Base-by-base conservation (phyloP, 2,329 filamentous ascomycete genomes). In the Aspergillus transmontanensis region DNA sequence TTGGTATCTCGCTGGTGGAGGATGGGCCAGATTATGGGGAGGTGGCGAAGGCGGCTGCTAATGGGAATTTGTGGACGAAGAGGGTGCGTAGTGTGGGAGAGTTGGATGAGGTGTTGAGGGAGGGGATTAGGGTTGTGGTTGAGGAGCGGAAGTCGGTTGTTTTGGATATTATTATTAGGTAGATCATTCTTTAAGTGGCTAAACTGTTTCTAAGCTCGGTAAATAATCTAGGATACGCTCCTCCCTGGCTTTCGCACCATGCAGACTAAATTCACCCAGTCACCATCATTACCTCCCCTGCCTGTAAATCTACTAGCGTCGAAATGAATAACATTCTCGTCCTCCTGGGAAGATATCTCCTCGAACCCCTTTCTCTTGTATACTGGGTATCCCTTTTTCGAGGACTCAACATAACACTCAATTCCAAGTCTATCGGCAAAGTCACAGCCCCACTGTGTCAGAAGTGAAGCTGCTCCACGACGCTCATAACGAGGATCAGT, bases 21-120 rank as follows among this genome's bases (percentile, higher is more conserved):
- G 68, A 69, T 53, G 65, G 66, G 6, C 68, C 66, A 7, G 61
- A 69, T 36, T 69, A 69, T 58, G 68, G 68, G 12, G 65, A 64
- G 26, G 56, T 69, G n/a, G 68, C 68, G 10, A 67, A 64, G 46
- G 68, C 68, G 2, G 68, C 68, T 16, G 68, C 68, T 7, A 69
- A 69, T 56, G 68, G 68, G 11, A 53, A 68, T 45, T 51, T 69
- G 14, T 69, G 66, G 68, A 64, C 66, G 1, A 68, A 57, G 59
- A 58, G 65, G 36, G 68, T 69, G 19, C 60, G 48, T 11, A 51
- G 61, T 12, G 60, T 64, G 11, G 60, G 58, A 14, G 63, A 67
- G 46, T 34, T 69, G 50, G 65, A 69, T 55, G 58, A 62, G 39
- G 62, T 62, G 10, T 19, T 69, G 21, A 57, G 45, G 10, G 66